phyloP scores from a whole-genome alignment of 1,284 basidiomycete genomes.

The Coniferiporia weirii region DNA sequence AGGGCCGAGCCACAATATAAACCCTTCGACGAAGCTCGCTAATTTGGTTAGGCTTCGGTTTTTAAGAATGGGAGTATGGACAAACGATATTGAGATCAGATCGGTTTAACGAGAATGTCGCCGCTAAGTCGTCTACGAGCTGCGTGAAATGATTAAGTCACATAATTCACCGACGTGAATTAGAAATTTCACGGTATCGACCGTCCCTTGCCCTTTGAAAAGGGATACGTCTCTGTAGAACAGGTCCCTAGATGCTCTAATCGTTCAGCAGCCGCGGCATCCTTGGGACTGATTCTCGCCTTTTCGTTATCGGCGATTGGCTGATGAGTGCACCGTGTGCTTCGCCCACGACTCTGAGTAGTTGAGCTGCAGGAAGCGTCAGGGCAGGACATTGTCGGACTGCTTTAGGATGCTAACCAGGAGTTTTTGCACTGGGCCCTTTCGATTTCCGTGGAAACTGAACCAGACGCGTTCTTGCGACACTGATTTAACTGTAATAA shows the following conservation, averaged over 20 bases:
- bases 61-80: conserved; percentile 8
- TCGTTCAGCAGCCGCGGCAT: not conserved
- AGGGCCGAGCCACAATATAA: conserved; percentile 69
- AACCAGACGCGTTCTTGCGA: conserved; percentile 22
- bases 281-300: conserved; percentile 36
- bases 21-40: conserved; percentile 87
- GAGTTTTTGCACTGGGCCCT: conserved; percentile 42
- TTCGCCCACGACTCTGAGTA: conserved; percentile 55
- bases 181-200: conserved; percentile 54
- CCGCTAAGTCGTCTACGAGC: conserved; percentile 86
- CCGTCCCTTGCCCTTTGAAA: conserved; percentile 68
- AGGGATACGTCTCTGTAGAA: conserved; percentile 80
- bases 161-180: not conserved
- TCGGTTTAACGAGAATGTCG: conserved; percentile 69
- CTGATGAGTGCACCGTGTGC: conserved; percentile 59
- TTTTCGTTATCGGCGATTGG: conserved; percentile 58
- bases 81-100: conserved; percentile 76
- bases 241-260: conserved; percentile 56
- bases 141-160: conserved; percentile 29
- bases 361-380: conserved; percentile 44
- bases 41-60: conserved; percentile 18
- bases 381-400: conserved; percentile 11
- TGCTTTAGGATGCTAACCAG: conserved; percentile 38
- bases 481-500: conserved; percentile 14
- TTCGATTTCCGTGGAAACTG: conserved; percentile 34